Conservation (phyloP, 2,329 filamentous ascomycete genomes). For the Grosmannia serpens region DNA sequence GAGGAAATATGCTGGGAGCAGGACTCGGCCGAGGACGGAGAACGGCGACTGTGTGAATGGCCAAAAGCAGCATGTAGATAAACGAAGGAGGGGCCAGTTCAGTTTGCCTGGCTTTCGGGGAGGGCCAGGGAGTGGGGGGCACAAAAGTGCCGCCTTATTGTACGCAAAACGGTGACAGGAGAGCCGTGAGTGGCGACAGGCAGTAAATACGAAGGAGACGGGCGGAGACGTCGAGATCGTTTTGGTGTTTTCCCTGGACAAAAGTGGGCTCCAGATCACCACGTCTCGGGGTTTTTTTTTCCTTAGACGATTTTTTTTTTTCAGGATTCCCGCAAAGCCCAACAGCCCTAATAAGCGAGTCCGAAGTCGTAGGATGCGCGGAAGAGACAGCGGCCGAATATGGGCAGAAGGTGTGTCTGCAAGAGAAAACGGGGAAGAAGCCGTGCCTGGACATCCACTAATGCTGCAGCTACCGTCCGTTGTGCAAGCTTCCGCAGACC, state of each 20-base stretch:
- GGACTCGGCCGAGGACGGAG: not conserved
- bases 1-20: not conserved
- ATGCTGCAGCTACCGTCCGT: constrained; percentile 3
- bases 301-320: not conserved
- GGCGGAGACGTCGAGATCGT: not conserved
- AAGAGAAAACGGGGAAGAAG: not conserved
- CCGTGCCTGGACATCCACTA: not conserved
- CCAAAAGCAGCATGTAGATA: not conserved
- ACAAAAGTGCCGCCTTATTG: too few species aligned
- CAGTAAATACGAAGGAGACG: not conserved
- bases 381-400: not conserved
- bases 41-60: not conserved
- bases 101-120: not conserved
- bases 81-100: not conserved
- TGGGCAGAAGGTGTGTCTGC: not conserved
- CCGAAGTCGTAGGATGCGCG: not conserved
- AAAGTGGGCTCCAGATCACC: not conserved
- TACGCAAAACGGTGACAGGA: not conserved
- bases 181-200: not conserved
- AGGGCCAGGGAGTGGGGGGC: not conserved
- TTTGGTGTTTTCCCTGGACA: not conserved
- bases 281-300: not conserved
- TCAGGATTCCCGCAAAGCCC: not conserved
- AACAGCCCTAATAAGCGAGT: constrained; percentile 1
- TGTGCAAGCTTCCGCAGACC: constrained; percentile 4